Conservation (phyloP, 768 basidiomycete genomes). For the Amanita fuliginea region DNA sequence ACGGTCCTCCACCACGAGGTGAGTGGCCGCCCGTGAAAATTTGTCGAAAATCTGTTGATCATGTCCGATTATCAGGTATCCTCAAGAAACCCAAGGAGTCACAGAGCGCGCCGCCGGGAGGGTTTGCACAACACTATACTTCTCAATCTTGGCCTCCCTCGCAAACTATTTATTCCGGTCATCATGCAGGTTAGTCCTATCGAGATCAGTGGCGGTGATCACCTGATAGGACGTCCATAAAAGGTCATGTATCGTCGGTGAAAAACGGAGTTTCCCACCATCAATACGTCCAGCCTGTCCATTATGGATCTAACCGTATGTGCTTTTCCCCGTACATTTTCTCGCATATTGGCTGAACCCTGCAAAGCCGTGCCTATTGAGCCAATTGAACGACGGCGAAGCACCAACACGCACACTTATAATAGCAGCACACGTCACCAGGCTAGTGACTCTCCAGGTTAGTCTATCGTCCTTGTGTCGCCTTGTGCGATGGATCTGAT, state of each 20-base stretch:
- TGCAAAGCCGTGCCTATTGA: background rate
- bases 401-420: background rate
- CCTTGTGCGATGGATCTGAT: background rate
- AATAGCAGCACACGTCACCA: background rate
- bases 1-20: background rate
- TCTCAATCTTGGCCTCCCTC: background rate
- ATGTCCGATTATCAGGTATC: background rate
- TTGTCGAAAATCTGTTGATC: background rate
- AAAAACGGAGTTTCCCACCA: constrained; percentile 1
- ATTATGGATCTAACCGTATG: constrained; percentile 1
- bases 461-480: background rate
- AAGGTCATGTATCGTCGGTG: constrained; percentile 3
- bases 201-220: background rate
- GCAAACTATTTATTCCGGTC: background rate
- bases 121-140: background rate
- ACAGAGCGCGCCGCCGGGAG: constrained; percentile 1
- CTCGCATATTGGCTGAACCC: background rate
- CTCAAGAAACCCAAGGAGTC: background rate
- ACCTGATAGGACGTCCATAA: background rate
- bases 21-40: background rate
- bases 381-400: background rate
- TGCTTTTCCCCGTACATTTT: background rate
- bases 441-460: constrained; percentile 4
- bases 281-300: background rate
- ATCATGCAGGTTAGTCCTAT: constrained; percentile 5